These are phyloP conservation scores for Lactarius hengduanensis DNA, from an alignment of 768 basidiomycete genomes.

Conservation along the genomic window DNA sequence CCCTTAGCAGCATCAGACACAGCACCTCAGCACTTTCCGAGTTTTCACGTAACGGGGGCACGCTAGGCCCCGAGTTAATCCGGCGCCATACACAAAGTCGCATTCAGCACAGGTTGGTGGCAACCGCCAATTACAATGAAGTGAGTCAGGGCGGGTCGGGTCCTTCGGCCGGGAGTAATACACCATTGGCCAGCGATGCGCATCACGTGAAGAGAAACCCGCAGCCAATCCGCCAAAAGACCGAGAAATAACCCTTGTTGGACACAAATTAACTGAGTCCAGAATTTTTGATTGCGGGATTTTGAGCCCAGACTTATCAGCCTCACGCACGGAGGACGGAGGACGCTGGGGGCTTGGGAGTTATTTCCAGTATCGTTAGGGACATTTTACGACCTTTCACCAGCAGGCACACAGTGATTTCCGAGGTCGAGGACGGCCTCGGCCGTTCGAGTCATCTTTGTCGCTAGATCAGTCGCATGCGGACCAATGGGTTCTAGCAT, in stretches of 20 bases:
- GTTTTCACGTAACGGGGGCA: background rate
- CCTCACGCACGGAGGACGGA: background rate
- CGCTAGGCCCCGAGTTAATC: background rate
- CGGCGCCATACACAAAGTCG: background rate
- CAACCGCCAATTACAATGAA: background rate
- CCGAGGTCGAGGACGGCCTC: background rate
- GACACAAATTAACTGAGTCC: too few relatives aligned
- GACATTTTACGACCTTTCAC: background rate
- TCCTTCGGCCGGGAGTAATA: background rate
- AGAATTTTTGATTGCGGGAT: too few relatives aligned
- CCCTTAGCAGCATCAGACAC: background rate
- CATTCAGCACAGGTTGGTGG: background rate
- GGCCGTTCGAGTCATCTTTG: background rate
- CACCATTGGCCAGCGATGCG: background rate
- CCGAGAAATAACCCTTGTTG: too few relatives aligned
- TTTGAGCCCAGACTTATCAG: background rate
- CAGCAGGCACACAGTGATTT: background rate
- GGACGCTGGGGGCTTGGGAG: background rate
- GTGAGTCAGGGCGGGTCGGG: background rate
- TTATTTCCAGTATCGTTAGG: too few relatives aligned
- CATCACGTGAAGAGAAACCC: background rate
- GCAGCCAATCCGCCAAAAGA: background rate
- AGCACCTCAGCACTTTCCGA: background rate
- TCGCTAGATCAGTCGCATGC: background rate
- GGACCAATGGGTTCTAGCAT: background rate